A percentile compares a stretch with the other conserved stretches of the same genome.
phyloP scores from a whole-genome alignment of 139 green algal species.

The Penium margaritaceum region DNA sequence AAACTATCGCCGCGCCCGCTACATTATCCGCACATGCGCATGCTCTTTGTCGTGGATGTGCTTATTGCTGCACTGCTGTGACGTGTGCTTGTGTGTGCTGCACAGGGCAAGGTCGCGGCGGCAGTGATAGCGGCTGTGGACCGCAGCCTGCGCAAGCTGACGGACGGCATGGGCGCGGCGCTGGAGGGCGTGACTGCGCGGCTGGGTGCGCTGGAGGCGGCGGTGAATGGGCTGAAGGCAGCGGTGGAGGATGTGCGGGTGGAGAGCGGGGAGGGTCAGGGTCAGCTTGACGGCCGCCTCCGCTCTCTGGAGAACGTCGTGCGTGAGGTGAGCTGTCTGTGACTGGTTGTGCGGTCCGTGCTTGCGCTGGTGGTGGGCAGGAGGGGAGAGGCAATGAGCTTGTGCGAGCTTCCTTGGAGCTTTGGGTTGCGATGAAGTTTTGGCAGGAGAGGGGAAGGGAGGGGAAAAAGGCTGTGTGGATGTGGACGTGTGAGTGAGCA shows the following conservation, averaged over 20 bases:
- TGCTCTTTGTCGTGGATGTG: too few relatives aligned
- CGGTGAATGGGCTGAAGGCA: conserved; percentile 1
- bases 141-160: conserved; percentile 39
- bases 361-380: too few relatives aligned
- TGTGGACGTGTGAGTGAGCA: too few relatives aligned
- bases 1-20: neutral
- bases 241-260: conserved; percentile 10
- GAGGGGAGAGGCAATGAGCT: too few relatives aligned
- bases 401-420: too few relatives aligned
- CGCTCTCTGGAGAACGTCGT: conserved; percentile 25
- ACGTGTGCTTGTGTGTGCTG: too few relatives aligned
- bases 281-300: conserved; percentile 27
- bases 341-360: neutral
- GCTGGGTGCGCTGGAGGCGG: conserved; percentile 15
- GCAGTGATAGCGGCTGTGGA: conserved; percentile 36
- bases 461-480: too few relatives aligned
- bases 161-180: conserved; percentile 34
- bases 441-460: too few relatives aligned
- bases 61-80: too few relatives aligned
- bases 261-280: conserved; percentile 6
- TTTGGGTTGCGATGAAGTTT: too few relatives aligned
- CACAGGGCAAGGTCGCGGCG: too few relatives aligned
- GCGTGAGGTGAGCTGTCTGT: conserved; percentile 33
- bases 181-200: conserved; percentile 30
- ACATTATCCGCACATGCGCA: too few relatives aligned